Percentiles rank a stretch among this genome's conserved stretches.
Conservation (phyloP, 108 stramenopile species). For the Nitzschia putrida region DNA sequence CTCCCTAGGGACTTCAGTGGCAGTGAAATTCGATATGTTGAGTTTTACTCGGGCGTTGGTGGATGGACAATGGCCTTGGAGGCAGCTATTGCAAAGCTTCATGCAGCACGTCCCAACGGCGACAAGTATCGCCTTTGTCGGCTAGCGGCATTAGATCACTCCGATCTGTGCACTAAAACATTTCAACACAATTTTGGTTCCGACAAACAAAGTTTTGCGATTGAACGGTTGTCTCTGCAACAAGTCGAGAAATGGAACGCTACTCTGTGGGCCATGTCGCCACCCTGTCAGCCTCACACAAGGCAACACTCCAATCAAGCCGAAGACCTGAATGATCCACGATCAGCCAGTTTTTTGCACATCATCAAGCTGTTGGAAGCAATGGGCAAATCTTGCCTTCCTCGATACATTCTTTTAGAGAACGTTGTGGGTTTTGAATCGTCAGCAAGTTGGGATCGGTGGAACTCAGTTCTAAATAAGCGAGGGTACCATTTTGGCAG, state of each 20-base stretch:
- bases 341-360: slow-evolving; percentile 72
- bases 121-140: slow-evolving; percentile 30
- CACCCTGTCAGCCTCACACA: slow-evolving; percentile 75
- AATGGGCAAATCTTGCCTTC: slow-evolving; percentile 51
- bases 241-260: slow-evolving; percentile 59
- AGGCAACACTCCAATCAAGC: slow-evolving; percentile 69
- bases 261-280: slow-evolving; percentile 80
- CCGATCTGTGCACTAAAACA: slow-evolving; percentile 65
- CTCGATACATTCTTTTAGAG: slow-evolving; percentile 72
- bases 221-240: slow-evolving; percentile 56
- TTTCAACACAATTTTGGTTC: slow-evolving; percentile 63
- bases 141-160: slow-evolving; percentile 78
- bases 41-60: slow-evolving; percentile 93
- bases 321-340: slow-evolving; percentile 61
- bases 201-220: slow-evolving; percentile 31
- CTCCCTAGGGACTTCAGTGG: neutral
- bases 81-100: slow-evolving; percentile 37
- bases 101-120: neutral
- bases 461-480: slow-evolving; percentile 39
- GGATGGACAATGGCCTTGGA: slow-evolving; percentile 85
- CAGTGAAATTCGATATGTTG: slow-evolving; percentile 49
- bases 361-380: slow-evolving; percentile 49
- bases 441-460: slow-evolving; percentile 60
- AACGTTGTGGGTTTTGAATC: slow-evolving; percentile 91
- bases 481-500: slow-evolving; percentile 61